Percentiles rank a stretch among this genome's conserved stretches.
Conservation (phyloP, 2,329 filamentous ascomycete species). For the Xylaria multiplex region DNA sequence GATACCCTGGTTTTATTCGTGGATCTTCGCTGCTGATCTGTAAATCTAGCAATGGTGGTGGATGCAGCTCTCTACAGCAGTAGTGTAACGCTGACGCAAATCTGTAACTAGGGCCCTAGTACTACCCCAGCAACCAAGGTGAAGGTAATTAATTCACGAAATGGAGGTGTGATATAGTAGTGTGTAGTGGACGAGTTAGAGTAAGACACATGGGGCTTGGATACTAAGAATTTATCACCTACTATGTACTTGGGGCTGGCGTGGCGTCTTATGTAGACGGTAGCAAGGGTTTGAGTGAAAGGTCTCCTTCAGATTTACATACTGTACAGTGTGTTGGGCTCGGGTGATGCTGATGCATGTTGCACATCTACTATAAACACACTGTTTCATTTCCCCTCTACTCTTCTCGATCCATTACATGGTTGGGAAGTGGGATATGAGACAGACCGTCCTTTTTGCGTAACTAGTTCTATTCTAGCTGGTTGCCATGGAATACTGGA, state of each 20-base stretch:
- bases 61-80: constrained; percentile 12
- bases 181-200: no score
- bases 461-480: not conserved
- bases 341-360: constrained; percentile 3
- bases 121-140: no score
- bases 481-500: no score
- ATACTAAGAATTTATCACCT: no score
- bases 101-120: constrained; percentile 9
- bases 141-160: no score
- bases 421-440: not conserved
- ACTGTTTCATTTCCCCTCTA: not conserved
- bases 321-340: not conserved
- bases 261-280: no score
- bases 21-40: constrained; percentile 21
- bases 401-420: no score
- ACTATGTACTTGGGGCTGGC: no score
- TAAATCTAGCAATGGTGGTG: constrained; percentile 10
- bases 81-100: constrained; percentile 15
- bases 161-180: no score
- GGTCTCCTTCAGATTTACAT: not conserved
- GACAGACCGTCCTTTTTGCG: not conserved
- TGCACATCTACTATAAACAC: not conserved
- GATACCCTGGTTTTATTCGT: constrained; percentile 4
- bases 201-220: no score
- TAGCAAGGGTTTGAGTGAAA: not conserved